A percentile compares a stretch with the other conserved stretches of the same genome.
These are phyloP conservation scores for Teratosphaeria destructans DNA, from an alignment of 2,329 filamentous ascomycete species.

Conservation along the genomic window DNA sequence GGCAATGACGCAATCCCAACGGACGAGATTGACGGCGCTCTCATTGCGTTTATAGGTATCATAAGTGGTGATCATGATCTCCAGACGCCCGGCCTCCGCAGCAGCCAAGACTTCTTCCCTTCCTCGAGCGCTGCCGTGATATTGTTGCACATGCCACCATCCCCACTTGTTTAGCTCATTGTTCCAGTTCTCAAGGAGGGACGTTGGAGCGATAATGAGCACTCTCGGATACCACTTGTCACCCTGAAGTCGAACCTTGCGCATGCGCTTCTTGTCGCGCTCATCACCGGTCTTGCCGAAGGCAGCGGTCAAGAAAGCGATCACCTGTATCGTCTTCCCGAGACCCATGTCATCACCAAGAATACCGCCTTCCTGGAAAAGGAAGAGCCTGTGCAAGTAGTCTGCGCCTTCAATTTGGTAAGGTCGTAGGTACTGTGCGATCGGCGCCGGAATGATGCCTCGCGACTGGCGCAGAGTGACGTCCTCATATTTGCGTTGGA, in stretches of 20 bases:
- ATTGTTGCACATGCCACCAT: conserved; percentile 84
- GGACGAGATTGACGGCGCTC: conserved; percentile 66
- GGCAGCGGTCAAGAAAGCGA: conserved; percentile 78
- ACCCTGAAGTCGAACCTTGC: conserved; percentile 60
- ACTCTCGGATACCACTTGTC: conserved; percentile 71
- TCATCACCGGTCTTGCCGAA: conserved; percentile 93
- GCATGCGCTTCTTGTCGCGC: conserved; percentile 74
- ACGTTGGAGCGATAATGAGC: conserved; percentile 80
- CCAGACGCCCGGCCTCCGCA: conserved; percentile 67
- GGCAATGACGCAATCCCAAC: conserved; percentile 89
- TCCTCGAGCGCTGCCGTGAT: conserved; percentile 55
- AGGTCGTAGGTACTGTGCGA: conserved; percentile 82
- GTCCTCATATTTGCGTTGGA: conserved; percentile 58
- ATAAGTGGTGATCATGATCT: conserved; percentile 93
- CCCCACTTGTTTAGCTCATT: conserved; percentile 82
- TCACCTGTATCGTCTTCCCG: conserved; percentile 94
- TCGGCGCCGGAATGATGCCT: conserved; percentile 74
- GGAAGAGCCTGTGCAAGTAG: conserved; percentile 80
- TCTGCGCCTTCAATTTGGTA: conserved; percentile 80
- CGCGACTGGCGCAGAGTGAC: conserved; percentile 64
- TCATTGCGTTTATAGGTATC: conserved; percentile 72
- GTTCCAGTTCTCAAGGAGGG: conserved; percentile 83
- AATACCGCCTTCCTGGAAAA: conserved; percentile 82
- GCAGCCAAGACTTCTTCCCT: conserved; percentile 39
- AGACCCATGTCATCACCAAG: conserved; percentile 96